Percentiles rank a stretch among this genome's conserved stretches.
Conservation (phyloP, 75 land plant genomes). For the Selaginella moellendorffii region DNA sequence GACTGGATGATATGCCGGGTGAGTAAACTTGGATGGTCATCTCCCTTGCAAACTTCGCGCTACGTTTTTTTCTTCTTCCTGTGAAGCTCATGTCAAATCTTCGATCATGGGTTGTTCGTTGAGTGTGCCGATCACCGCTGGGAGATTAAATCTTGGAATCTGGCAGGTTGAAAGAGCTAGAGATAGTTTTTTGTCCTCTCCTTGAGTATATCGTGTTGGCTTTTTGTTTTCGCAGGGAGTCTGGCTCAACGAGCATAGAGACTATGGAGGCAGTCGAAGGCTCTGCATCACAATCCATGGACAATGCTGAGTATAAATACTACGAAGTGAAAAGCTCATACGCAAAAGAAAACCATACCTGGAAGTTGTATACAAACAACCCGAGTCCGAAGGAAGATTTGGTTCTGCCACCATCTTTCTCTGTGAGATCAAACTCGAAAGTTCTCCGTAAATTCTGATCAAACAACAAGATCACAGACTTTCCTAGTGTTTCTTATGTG, state of each 20-base stretch:
- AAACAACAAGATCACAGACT: too few relatives aligned
- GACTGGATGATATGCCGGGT: slow-evolving; percentile 44
- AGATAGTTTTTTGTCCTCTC: neutral
- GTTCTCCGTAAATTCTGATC: too few relatives aligned
- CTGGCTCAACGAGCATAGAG: slow-evolving; percentile 41
- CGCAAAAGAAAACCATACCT: too few relatives aligned
- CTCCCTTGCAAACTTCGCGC: neutral
- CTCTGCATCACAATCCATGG: slow-evolving; percentile 39
- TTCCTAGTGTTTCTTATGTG: too few relatives aligned
- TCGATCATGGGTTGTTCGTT: slow-evolving; percentile 42
- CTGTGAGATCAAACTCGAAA: too few relatives aligned
- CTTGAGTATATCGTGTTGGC: neutral
- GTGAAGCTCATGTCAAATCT: slow-evolving; percentile 36
- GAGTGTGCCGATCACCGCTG: slow-evolving; percentile 29
- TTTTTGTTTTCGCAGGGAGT: slow-evolving; percentile 20
- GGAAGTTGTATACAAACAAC: too few relatives aligned
- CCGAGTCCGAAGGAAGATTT: too few relatives aligned
- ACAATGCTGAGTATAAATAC: too few relatives aligned
- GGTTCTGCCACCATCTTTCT: too few relatives aligned
- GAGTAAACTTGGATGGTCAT: neutral
- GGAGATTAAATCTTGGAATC: slow-evolving; percentile 31
- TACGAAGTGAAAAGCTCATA: too few relatives aligned
- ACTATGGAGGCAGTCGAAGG: slow-evolving; percentile 36
- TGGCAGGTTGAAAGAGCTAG: slow-evolving; percentile 29
- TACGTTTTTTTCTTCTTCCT: slow-evolving; percentile 3